These are phyloP conservation scores for Fusarium temperatum DNA, from an alignment of 2,329 filamentous ascomycete genomes.

Conservation along the genomic window DNA sequence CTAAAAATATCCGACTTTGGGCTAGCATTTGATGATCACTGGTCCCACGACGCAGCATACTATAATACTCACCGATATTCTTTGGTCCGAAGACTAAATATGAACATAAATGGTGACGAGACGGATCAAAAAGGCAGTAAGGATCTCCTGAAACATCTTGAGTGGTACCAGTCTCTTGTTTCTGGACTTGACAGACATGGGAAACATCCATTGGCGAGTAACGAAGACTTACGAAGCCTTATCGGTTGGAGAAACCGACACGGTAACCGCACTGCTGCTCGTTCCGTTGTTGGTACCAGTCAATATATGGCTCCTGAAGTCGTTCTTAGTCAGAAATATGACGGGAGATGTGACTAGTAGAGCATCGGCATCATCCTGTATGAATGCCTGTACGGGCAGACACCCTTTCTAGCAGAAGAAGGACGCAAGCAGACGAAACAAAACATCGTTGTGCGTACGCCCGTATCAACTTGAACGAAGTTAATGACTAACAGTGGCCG, in stretches of 20 bases:
- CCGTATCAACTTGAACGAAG: neutral
- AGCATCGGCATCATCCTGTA: conserved; percentile 94
- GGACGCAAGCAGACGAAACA: conserved; percentile 82
- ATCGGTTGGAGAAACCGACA: conserved; percentile 75
- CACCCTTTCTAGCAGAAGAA: conserved; percentile 86
- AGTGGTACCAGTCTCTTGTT: conserved; percentile 46
- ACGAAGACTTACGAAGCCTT: conserved; percentile 53
- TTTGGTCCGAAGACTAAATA: conserved; percentile 78
- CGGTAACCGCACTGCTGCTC: conserved; percentile 76
- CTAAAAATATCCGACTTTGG: conserved; percentile 97
- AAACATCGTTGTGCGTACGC: conserved; percentile 75
- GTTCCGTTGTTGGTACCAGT: conserved; percentile 91
- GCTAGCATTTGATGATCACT: conserved; percentile 93
- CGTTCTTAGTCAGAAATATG: conserved; percentile 81
- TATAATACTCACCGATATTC: conserved; percentile 85
- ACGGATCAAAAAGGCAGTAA: conserved; percentile 69
- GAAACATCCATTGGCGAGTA: conserved; percentile 41
- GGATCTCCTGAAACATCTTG: conserved; percentile 48
- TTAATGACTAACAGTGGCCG: conserved; percentile 5
- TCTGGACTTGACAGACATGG: conserved; percentile 46
- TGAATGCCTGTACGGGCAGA: conserved; percentile 92
- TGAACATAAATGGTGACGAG: conserved; percentile 77
- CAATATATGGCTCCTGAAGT: conserved; percentile 99
- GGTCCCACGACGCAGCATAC: conserved; percentile 89
- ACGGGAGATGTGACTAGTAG: conserved; percentile 97